Conservation (phyloP, 306 rosid genomes). For the Dryas alaskensis region DNA sequence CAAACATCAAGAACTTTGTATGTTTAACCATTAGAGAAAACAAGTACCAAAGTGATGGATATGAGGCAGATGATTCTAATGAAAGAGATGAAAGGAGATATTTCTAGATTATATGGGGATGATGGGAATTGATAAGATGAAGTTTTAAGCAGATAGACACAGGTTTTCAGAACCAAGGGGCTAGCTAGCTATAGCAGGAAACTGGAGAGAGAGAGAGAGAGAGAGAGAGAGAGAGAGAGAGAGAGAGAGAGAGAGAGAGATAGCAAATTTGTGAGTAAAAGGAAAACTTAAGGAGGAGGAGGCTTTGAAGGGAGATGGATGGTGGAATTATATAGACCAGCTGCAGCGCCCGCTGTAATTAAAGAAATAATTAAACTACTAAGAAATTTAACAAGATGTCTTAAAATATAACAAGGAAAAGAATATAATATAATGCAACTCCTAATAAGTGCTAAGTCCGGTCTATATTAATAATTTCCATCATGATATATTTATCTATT, state of each 20-base stretch:
- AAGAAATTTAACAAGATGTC: no score
- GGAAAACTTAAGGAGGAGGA: constrained; percentile 50
- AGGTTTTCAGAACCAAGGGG: constrained; percentile 13
- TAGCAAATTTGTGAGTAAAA: constrained; percentile 20
- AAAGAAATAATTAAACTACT: constrained; percentile 14
- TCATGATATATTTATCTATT: no score
- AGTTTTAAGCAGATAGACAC: background rate
- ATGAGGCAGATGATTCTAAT: no score
- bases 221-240: constrained; percentile 23
- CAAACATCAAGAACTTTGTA: constrained; percentile 37
- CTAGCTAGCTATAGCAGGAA: background rate
- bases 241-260: constrained; percentile 3
- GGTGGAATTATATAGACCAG: constrained; percentile 52
- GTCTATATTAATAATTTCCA: no score
- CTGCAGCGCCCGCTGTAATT: constrained; percentile 22
- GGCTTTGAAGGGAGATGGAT: constrained; percentile 40
- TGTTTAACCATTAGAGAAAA: constrained; percentile 15
- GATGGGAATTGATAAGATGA: background rate
- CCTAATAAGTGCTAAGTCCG: no score
- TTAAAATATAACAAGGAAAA: no score
- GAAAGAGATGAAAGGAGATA: no score
- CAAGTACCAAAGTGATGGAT: background rate
- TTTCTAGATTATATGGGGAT: no score
- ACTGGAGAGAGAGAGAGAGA: constrained; percentile 18
- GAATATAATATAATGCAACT: no score